A percentile compares a stretch with the other conserved stretches of the same genome.
These are phyloP conservation scores for Mercurialis annua DNA, from an alignment of 345 rosid species.

Conservation along the genomic window DNA sequence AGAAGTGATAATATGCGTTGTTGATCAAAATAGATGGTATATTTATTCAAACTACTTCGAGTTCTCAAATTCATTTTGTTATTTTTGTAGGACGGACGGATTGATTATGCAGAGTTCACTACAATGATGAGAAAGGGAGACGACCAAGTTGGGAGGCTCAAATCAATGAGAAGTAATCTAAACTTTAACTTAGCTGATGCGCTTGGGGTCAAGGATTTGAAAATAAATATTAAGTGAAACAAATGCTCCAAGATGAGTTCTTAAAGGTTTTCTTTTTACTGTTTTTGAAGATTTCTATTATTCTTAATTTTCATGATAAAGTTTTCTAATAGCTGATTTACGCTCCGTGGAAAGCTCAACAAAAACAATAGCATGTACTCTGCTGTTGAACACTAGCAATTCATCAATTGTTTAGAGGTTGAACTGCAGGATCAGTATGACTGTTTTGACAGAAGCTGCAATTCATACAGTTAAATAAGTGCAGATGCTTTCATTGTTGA, in stretches of 20 bases:
- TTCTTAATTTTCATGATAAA: background rate
- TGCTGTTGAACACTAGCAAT: background rate
- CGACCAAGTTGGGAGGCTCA: constrained; percentile 57
- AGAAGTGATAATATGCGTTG: background rate
- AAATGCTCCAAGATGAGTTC: background rate
- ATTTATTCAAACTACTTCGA: background rate
- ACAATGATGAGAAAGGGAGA: constrained; percentile 88
- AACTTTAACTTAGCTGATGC: constrained; percentile 76
- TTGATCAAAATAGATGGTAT: background rate
- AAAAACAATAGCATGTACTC: background rate
- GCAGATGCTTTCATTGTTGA: background rate
- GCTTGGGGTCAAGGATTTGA: constrained; percentile 38
- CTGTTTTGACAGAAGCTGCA: background rate
- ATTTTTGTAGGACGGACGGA: constrained; percentile 66
- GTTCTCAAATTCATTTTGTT: background rate
- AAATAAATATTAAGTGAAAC: constrained; percentile 6
- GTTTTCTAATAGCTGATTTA: background rate
- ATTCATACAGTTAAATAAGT: background rate
- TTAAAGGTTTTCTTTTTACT: background rate
- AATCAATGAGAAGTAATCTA: constrained; percentile 74
- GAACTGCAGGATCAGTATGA: constrained; percentile 5
- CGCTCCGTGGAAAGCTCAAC: background rate
- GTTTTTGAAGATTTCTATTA: background rate
- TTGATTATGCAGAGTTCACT: constrained; percentile 78
- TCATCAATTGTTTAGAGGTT: background rate